Percentiles rank a stretch among this genome's conserved stretches.
Conservation (phyloP, 805 yeast species). For the Geotrichum ghanense region DNA sequence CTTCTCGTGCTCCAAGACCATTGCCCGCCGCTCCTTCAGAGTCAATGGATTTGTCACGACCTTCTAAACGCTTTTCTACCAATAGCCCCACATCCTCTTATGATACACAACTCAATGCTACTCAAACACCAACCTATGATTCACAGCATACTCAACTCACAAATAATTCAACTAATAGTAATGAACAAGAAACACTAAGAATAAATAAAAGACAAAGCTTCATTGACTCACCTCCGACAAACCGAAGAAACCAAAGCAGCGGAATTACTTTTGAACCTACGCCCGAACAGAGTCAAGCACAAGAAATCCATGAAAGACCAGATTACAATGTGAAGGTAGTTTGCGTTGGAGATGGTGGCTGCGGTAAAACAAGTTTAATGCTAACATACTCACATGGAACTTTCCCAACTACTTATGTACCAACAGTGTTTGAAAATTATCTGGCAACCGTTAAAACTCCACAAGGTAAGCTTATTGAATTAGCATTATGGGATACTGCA, state of each 20-base stretch:
- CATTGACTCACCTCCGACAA: no score
- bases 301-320: conserved; percentile 11
- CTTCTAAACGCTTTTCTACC: not conserved
- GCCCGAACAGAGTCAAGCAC: no score
- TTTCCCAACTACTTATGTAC: conserved; percentile 66
- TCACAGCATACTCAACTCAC: not conserved
- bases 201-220: not conserved
- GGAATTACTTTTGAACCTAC: no score
- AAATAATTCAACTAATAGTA: not conserved
- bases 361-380: conserved; percentile 78
- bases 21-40: not conserved
- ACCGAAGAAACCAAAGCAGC: no score
- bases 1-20: not conserved
- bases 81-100: not conserved
- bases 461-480: conserved; percentile 42
- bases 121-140: not conserved
- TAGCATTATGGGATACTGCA: conserved; percentile 83
- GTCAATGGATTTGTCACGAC: not conserved
- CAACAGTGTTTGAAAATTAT: conserved; percentile 76
- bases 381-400: conserved; percentile 53
- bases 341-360: conserved; percentile 82
- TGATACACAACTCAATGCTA: no score
- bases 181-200: not conserved
- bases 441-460: conserved; percentile 43
- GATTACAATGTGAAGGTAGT: conserved; percentile 47